A percentile compares a stretch with the other conserved stretches of the same genome.
These are phyloP conservation scores for Camelina laxa DNA, from an alignment of 345 rosid species.

Conservation along the genomic window DNA sequence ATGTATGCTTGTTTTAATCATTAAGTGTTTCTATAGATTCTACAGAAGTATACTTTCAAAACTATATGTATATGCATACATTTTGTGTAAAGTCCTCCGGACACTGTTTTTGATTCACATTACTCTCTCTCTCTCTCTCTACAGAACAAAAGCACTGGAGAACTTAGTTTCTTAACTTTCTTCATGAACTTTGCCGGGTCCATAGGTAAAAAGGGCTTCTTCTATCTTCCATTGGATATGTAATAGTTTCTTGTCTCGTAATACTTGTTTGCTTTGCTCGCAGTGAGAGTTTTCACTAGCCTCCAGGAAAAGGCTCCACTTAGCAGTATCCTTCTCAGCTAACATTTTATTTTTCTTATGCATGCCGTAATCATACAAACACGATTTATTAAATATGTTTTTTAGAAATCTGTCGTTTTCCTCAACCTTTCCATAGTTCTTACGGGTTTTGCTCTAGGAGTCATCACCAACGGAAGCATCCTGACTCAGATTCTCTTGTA, in stretches of 20 bases:
- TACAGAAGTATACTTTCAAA: background rate
- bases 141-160: slow-evolving; percentile 91
- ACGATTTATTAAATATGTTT: background rate
- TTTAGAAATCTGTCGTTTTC: slow-evolving; percentile 34
- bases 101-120: background rate
- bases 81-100: background rate
- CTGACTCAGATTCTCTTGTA: slow-evolving; percentile 69
- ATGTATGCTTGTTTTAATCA: background rate
- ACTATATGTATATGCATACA: background rate
- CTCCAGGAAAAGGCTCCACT: slow-evolving; percentile 87
- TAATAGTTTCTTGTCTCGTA: background rate
- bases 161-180: slow-evolving; percentile 91
- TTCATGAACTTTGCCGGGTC: slow-evolving; percentile 81
- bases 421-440: slow-evolving; percentile 59
- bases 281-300: slow-evolving; percentile 95
- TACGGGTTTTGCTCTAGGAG: slow-evolving; percentile 67
- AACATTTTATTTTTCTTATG: background rate
- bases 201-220: slow-evolving; percentile 60
- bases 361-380: slow-evolving; percentile 1
- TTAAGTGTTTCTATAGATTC: background rate
- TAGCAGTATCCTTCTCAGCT: slow-evolving; percentile 71
- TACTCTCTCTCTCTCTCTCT: slow-evolving; percentile 3
- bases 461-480: slow-evolving; percentile 66
- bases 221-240: background rate
- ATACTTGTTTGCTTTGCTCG: slow-evolving; percentile 27